Base-by-base conservation (phyloP, 2,329 filamentous ascomycete genomes). In the Clonostachys sp. region DNA sequence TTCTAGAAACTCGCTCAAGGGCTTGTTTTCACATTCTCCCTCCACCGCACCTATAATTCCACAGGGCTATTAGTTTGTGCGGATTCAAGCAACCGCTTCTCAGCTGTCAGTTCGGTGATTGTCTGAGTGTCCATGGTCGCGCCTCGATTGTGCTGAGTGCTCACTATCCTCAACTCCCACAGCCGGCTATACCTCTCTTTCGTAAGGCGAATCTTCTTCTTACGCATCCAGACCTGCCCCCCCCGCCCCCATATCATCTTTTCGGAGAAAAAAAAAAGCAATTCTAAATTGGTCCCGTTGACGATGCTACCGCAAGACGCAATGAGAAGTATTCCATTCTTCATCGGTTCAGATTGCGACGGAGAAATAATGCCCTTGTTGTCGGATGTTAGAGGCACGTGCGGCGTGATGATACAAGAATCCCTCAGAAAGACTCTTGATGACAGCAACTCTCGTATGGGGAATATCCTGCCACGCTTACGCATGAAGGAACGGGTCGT, bases 141-240 rank as follows among this genome's bases (percentile, higher is more conserved):
- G 3, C 70, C 72, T 8, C 73, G 73, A 42, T 74, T 65, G 46
- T 75, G 71, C 5, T 71, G 71, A 5, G 68, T 73, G 48, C 67
- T 67, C 6, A 72, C 50, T 7, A 66, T 62, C 5, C 65, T 62
- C n/a, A 53, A 42, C 6, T 61, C 54, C 64, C 66, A 69, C 1
- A 71, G 49, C 1, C 50, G 47, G 0, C 55, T 54, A 46, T 71
- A 70, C n/a, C 52, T 60, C 40, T 65, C 63, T 12, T 53, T 44
- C 5, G 50, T 68, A 0, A 0, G 68, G 68, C 1, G 68, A 67
- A 42, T 72, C 68, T 30, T 66, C 51, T 42, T 66, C 65, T 40
- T 67, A 62, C 14, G 61, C 66, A 35, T 72, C n/a, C 4, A 71
- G 45, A 0, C 67, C 68, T 3, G n/a, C n/a, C n/a, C n/a, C n/a